Percentiles rank a stretch among this genome's conserved stretches.
These are phyloP conservation scores for Mycena galopus DNA, from an alignment of 768 basidiomycete species.

Conservation along the genomic window DNA sequence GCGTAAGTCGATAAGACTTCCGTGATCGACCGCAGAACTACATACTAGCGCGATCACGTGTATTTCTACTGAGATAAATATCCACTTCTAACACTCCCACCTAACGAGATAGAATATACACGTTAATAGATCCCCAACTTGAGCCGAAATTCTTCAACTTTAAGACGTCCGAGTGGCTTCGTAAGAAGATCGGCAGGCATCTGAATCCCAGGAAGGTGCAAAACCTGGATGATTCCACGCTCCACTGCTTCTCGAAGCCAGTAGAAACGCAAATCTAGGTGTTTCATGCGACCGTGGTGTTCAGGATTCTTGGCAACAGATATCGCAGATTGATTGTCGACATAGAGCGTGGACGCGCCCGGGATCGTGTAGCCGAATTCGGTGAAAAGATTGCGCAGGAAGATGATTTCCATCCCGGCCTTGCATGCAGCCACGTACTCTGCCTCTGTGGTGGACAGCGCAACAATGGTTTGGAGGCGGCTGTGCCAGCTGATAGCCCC, in stretches of 20 bases:
- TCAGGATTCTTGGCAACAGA: constrained; percentile 52
- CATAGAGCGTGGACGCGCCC: constrained; percentile 42
- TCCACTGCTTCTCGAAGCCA: constrained; percentile 33
- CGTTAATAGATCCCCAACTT: neutral
- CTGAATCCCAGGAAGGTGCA: constrained; percentile 32
- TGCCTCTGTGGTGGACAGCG: constrained; percentile 53
- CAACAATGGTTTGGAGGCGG: constrained; percentile 50
- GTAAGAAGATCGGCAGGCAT: constrained; percentile 44
- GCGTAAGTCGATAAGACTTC: constrained; percentile 25
- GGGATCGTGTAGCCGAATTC: constrained; percentile 41
- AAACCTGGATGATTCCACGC: constrained; percentile 23
- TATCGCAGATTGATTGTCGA: constrained; percentile 54
- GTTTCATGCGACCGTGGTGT: constrained; percentile 33
- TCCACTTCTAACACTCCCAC: too few species aligned
- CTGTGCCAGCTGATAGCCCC: neutral
- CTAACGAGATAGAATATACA: constrained; percentile 6
- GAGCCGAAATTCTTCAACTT: constrained; percentile 6
- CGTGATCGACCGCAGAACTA: neutral
- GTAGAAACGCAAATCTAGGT: constrained; percentile 43
- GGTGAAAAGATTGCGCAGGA: constrained; percentile 46
- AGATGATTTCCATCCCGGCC: constrained; percentile 48
- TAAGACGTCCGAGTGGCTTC: constrained; percentile 35
- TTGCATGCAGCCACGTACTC: constrained; percentile 53
- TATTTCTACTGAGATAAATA: constrained; percentile 11
- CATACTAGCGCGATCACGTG: constrained; percentile 13